Percentiles rank a stretch among this genome's conserved stretches.
Conservation (phyloP, 1,284 basidiomycete genomes). For the Tylopilus sp. region DNA sequence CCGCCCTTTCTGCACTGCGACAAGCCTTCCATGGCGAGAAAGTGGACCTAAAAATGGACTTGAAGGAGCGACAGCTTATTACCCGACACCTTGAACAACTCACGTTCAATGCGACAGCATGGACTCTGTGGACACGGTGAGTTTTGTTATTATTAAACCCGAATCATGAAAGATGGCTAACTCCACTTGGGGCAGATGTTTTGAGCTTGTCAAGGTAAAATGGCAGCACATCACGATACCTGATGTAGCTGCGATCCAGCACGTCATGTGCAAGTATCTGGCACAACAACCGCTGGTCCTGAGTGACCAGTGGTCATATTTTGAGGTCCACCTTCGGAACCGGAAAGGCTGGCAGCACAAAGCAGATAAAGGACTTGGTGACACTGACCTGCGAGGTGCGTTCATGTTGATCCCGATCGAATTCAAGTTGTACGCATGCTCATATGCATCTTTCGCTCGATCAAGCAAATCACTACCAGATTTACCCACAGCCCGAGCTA, state of each 20-base stretch:
- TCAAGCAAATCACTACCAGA: slow-evolving; percentile 41
- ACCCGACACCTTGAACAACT: no score
- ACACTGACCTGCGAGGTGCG: slow-evolving; percentile 11
- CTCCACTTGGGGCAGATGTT: not conserved
- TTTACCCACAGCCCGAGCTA: slow-evolving; percentile 40
- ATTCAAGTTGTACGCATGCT: no score
- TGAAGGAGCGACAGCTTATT: no score
- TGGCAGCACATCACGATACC: not conserved
- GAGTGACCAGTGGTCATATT: not conserved
- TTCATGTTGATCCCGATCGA: not conserved
- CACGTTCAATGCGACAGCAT: no score
- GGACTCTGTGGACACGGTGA: no score
- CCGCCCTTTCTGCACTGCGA: not conserved
- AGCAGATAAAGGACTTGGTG: slow-evolving; percentile 12
- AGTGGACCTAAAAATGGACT: not conserved
- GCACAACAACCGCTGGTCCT: not conserved
- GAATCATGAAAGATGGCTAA: no score
- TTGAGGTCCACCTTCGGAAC: slow-evolving; percentile 16
- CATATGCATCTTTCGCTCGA: no score
- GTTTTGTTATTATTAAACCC: no score
- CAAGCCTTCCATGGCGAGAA: not conserved
- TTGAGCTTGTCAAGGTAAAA: not conserved
- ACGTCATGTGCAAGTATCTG: slow-evolving; percentile 10
- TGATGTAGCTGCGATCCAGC: not conserved
- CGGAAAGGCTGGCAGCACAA: slow-evolving; percentile 24